Base-by-base conservation (phyloP, 2,329 filamentous ascomycete genomes). In the Sphaceloma murrayae region DNA sequence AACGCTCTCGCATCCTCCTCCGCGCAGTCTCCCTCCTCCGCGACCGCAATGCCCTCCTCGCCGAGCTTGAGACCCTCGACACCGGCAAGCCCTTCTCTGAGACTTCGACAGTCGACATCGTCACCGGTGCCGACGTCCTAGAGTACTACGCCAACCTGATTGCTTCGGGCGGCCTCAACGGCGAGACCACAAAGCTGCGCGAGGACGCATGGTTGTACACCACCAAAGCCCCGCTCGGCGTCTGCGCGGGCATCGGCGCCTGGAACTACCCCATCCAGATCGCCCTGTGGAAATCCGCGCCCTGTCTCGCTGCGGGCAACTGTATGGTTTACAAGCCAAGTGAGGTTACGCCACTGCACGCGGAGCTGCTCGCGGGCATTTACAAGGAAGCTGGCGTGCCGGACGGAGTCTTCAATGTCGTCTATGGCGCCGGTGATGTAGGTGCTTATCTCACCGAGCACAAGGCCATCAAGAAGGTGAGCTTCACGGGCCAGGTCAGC, bases 261-360 rank as follows among this genome's bases (percentile, higher is more conserved):
- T 93, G 85, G 85, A 93, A 93, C 64, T 93, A 93, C 59, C 86
- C 86, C 9, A 83, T 93, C 51, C 85, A 93, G 62, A 93, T 93
- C 62, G 85, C 85, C 6, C 70, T 93, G 1, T 93, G 85, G 85
- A 93, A 93, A 63, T 87, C 83, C 1, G 85, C 82, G 0, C 83
- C 86, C 0, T 91, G 85, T 54, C 72, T 93, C 10, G 85, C 85
- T 3, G 85, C 85, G 1, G 85, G 85, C 14, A 93, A 93, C 64
- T 85, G 81, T 58, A 88, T 93, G 82, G 76, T 93, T 33, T 93
- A 93, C 67, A 93, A 93, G 65, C 84, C 85, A 5, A 88, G 82
- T 52, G 86, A 93, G 67, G 82, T 84, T 61, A 93, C 86, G 0
- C 84, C 85, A 4, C 70, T 93, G n/a, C 85, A 93, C 57, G 85